These are phyloP conservation scores for Ceratobasidium sp. DNA, from an alignment of 1,284 basidiomycete species.

Conservation along the genomic window DNA sequence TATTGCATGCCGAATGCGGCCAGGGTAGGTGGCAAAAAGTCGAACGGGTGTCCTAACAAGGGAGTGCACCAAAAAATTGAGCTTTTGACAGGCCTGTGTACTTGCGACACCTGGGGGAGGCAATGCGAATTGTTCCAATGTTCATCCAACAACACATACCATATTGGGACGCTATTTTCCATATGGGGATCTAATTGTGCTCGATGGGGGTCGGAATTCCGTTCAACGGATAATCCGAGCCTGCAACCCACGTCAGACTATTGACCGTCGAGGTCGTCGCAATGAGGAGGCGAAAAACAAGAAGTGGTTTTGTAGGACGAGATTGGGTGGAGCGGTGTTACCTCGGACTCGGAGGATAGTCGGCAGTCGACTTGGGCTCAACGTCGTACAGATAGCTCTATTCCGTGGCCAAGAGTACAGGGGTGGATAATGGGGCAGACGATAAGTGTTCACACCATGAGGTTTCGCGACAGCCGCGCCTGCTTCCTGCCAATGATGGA, in stretches of 20 bases:
- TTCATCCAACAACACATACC: conserved; percentile 27
- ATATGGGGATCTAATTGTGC: conserved; percentile 18
- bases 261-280: conserved; percentile 31
- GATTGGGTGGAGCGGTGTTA: conserved; percentile 39
- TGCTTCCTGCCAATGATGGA: conserved; percentile 7
- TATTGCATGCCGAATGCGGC: neutral
- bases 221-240: conserved; percentile 32
- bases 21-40: conserved; percentile 27
- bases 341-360: conserved; percentile 36
- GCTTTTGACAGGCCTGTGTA: neutral
- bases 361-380: conserved; percentile 5
- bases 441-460: neutral
- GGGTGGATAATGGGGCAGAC: conserved; percentile 16
- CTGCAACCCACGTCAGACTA: conserved; percentile 15
- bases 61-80: conserved; percentile 22
- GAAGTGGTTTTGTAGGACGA: conserved; percentile 39
- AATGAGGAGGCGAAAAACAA: conserved; percentile 21
- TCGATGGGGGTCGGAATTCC: conserved; percentile 13
- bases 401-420: conserved; percentile 11
- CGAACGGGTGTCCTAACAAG: conserved; percentile 16
- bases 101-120: conserved; percentile 16
- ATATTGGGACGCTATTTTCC: conserved; percentile 9
- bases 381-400: neutral
- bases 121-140: conserved; percentile 24
- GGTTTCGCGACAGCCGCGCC: neutral